A percentile compares a stretch with the other conserved stretches of the same genome.
These are phyloP conservation scores for Diphasiastrum complanatum DNA, from an alignment of 83 land plant genomes.

Conservation along the genomic window DNA sequence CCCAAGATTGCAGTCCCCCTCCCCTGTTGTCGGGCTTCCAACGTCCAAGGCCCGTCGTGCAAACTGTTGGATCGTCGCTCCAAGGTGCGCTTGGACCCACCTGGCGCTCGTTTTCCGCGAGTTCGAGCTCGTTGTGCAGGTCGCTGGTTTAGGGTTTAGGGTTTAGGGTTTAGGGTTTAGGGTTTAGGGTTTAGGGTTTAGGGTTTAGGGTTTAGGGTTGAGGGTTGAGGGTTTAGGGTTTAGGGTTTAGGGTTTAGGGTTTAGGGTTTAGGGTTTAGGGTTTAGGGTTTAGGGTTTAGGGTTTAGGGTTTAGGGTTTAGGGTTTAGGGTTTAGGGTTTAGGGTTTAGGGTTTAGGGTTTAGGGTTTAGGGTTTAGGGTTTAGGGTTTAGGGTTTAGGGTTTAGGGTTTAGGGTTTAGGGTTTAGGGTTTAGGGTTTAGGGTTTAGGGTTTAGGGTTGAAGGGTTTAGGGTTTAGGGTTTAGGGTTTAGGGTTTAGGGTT, in stretches of 20 bases:
- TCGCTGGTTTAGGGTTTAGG: constrained; percentile 3
- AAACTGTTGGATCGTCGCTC: no score
- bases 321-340: constrained; percentile 3
- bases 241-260: constrained; percentile 3
- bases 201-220: no score
- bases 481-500: constrained; percentile 3
- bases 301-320: no score
- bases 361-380: constrained; percentile 3
- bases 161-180: neutral
- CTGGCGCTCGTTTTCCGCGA: no score
- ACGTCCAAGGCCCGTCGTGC: no score
- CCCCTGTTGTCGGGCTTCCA: no score
- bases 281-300: constrained; percentile 3
- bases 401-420: neutral
- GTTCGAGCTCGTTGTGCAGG: no score
- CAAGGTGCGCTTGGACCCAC: no score
- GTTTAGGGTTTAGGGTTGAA: neutral
- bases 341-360: constrained; percentile 3
- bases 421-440: neutral
- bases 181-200: constrained; percentile 3
- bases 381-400: neutral
- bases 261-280: constrained; percentile 3
- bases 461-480: constrained; percentile 3
- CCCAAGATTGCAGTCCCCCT: no score
- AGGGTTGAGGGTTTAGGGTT: no score